phyloP scores from a whole-genome alignment of 139 green algal genomes.

The Dunaliella sp. region DNA sequence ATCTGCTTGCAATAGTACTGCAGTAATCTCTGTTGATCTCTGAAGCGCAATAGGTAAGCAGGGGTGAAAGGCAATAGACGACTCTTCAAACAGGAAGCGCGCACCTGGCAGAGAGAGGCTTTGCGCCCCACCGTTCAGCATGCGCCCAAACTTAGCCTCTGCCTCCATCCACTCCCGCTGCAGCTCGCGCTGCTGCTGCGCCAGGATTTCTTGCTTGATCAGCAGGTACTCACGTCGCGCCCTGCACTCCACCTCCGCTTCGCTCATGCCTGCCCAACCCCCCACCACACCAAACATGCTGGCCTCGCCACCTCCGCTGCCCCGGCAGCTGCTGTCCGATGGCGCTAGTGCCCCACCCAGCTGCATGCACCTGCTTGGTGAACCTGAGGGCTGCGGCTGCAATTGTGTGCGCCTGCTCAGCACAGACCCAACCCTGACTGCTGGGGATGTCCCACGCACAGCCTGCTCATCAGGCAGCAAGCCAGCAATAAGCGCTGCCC shows the following conservation, averaged over 20 bases:
- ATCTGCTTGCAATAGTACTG: no score
- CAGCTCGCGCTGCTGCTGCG: conserved; percentile 14
- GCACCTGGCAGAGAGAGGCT: neutral
- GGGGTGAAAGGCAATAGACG: no score
- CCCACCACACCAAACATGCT: neutral
- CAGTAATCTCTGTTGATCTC: no score
- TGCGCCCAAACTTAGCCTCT: neutral
- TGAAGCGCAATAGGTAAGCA: no score
- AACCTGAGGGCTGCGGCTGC: neutral
- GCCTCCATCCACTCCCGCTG: conserved; percentile 14
- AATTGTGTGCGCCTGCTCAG: neutral
- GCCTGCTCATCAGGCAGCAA: no score
- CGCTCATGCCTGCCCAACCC: neutral
- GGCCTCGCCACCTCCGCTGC: neutral
- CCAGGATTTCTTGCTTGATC: conserved; percentile 14
- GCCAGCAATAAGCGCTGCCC: no score
- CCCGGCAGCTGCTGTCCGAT: neutral
- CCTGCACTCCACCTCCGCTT: conserved; percentile 11
- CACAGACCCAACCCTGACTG: neutral
- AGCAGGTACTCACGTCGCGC: conserved; percentile 15
- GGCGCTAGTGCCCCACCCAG: neutral
- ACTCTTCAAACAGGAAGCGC: neutral
- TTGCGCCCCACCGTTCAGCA: neutral
- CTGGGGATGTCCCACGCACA: no score
- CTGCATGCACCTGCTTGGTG: neutral